A percentile compares a stretch with the other conserved stretches of the same genome.
These are phyloP conservation scores for Orobanche coerulescens DNA, from an alignment of 257 asterid genomes.

Conservation along the genomic window DNA sequence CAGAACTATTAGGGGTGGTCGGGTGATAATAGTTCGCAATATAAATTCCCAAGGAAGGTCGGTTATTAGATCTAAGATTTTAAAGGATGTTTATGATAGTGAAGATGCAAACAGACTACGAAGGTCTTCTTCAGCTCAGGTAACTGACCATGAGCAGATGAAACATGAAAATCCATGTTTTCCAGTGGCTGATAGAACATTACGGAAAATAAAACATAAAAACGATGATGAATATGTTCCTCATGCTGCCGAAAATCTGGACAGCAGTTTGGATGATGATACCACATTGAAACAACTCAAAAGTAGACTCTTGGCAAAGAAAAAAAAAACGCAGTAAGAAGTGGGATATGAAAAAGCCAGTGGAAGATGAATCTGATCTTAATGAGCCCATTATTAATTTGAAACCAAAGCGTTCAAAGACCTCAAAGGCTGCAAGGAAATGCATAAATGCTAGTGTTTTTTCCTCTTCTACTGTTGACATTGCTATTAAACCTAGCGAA, in stretches of 20 bases:
- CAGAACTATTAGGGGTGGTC: slow-evolving; percentile 38
- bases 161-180: slow-evolving; percentile 24
- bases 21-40: slow-evolving; percentile 34
- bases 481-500: slow-evolving; percentile 27
- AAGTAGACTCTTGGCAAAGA: slow-evolving; percentile 36
- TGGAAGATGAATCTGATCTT: slow-evolving; percentile 51
- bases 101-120: slow-evolving; percentile 30
- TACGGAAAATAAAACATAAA: slow-evolving; percentile 27
- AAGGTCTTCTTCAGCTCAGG: slow-evolving; percentile 21
- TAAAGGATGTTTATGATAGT: slow-evolving; percentile 37
- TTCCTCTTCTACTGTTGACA: slow-evolving; percentile 20
- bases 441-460: slow-evolving; percentile 12
- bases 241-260: slow-evolving; percentile 19
- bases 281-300: slow-evolving; percentile 62
- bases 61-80: slow-evolving; percentile 28
- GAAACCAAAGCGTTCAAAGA: slow-evolving; percentile 39
- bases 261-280: slow-evolving; percentile 34
- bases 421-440: slow-evolving; percentile 39
- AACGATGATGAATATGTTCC: slow-evolving; percentile 22
- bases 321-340: slow-evolving; percentile 39
- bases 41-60: slow-evolving; percentile 37
- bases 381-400: slow-evolving; percentile 41
- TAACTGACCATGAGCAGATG: slow-evolving; percentile 19
- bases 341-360: slow-evolving; percentile 21
- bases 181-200: slow-evolving; percentile 33